Evolutionary conservation across 2,329 filamentous ascomycete genomes (phyloP), one percentile per base, ranked within the genome.

Genomic region (Fusarium torreyae): DNA sequence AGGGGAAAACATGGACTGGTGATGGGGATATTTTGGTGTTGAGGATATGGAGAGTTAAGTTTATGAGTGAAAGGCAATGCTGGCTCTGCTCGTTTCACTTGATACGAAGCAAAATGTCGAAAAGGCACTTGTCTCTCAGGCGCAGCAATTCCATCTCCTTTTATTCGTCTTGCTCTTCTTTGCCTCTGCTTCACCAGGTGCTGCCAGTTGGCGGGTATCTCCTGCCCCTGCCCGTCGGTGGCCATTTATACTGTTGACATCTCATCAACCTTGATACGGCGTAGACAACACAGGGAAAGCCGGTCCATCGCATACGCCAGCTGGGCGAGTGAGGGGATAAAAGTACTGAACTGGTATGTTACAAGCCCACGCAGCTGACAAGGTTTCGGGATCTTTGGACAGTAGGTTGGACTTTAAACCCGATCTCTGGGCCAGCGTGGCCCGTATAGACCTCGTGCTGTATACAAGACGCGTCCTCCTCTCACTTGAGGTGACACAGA

Each of bases 401-500:
- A 39, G 22, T 40, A 42, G 20, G 36, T 38, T 26, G 34, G 40
- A 31, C 43, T 48, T 20, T 8, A 46, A 24, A 20, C 51, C 34
- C 34, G 40, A 61, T 31, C 15, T 40, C 46, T 40, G 24, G 42
- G 51, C 39, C 31, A 48, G 33, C 48, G 43, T 50, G 51, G 52
- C 59, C 51, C 48, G 49, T 54, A 58, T 57, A 51, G 51, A 52
- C 42, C 54, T 65, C 42, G 28, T 31, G 36, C 36, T 59, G 59
- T 63, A 62, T 57, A 43, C 45, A 52, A 60, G 68, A 44, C 68
- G 60, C 50, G 48, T 36, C 10, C 48, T 58, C 42, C 50, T 56
- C 64, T 58, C 55, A 61, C 63, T 70, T 38, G 60, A 71, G 63
- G 68, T 70, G 42, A 54, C 60, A 71, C 68, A 59, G 33, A 26